Percentiles rank a stretch among this genome's conserved stretches.
Conservation (phyloP, 805 yeast genomes). For the Cyberlindnera meyerae region DNA sequence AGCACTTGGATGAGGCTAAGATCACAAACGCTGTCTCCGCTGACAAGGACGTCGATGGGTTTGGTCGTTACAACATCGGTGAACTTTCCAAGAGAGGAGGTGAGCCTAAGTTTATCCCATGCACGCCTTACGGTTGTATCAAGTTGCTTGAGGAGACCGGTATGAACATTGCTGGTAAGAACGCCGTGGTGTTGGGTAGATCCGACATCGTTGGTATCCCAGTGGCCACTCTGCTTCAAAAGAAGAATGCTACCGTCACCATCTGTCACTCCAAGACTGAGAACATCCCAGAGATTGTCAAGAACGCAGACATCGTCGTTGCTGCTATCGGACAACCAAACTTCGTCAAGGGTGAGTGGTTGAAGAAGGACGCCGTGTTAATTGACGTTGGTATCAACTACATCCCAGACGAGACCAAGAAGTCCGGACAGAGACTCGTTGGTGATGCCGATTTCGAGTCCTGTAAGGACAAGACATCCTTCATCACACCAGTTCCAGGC, state of each 20-base stretch:
- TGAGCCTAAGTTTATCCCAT: slow-evolving; percentile 65
- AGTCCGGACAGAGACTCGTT: slow-evolving; percentile 65
- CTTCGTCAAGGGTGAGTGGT: slow-evolving; percentile 72
- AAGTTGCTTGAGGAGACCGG: slow-evolving; percentile 55
- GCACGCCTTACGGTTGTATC: slow-evolving; percentile 81
- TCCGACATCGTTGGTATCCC: slow-evolving; percentile 86
- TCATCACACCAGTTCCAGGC: slow-evolving; percentile 86
- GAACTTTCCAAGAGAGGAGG: slow-evolving; percentile 74
- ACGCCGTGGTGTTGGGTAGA: slow-evolving; percentile 82
- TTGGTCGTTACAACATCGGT: slow-evolving; percentile 73
- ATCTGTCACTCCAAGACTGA: slow-evolving; percentile 65
- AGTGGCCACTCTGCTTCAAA: slow-evolving; percentile 62
- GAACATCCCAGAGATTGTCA: slow-evolving; percentile 45
- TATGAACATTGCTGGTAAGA: slow-evolving; percentile 53
- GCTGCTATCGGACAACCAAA: slow-evolving; percentile 72
- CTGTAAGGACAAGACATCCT: slow-evolving; percentile 50
- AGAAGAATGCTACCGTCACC: slow-evolving; percentile 73
- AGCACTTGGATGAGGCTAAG: slow-evolving; percentile 59
- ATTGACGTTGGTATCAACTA: slow-evolving; percentile 84
- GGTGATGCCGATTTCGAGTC: slow-evolving; percentile 72
- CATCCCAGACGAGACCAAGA: slow-evolving; percentile 58
- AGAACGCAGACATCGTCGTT: slow-evolving; percentile 68
- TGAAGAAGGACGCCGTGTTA: slow-evolving; percentile 61
- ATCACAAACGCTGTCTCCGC: slow-evolving; percentile 63
- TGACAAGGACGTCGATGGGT: slow-evolving; percentile 79